Evolutionary conservation across 345 rosid species (phyloP), one percentile per base, ranked within the genome.

Genomic region (Rhizophora mangle): DNA sequence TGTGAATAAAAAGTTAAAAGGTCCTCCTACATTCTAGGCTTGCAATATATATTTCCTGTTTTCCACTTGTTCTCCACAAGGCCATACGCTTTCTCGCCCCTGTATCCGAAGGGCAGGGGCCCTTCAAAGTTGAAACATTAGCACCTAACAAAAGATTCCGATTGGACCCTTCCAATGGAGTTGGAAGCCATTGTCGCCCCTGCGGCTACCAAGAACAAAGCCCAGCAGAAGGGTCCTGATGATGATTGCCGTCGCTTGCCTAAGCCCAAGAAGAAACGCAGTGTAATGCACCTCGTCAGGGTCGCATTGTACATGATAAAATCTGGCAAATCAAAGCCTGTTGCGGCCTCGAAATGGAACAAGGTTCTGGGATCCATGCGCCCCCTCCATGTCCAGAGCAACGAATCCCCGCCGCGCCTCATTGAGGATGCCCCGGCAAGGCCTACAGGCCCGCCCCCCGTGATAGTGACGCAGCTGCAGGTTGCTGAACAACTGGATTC

Each of bases 341-440:
- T 69, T 43, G 73, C 49, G 47, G 74, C 71, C 7, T 46, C 77
- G 1, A 77, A 62, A 24, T 78, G 85, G 87, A 78, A 75, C 63
- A 77, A 82, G 68, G 55, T 81, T 43, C 75, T 90, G 52, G 84
- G 81, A 18, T 78, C 90, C 20, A 81, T 82, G 77, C 86, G 90
- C 4, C 85, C 81, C 7, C 72, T 82, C 72, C 77, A 83, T 63
- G n/a, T 73, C 10, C 49, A 81, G 29, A 31, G 80, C 81, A 15
- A 74, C 63, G 56, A 60, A 60, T 72, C 81, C 29, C 87, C 85
- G 20, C 71, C 72, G 15, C 64, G 65, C 3, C 6, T 8, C 4
- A 3, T 22, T 10, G 66, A 55, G 22, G 59, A 6, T 37, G 4
- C 8, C 8, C 60, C n/a, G 21, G 51, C 19, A 32, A 15, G 52